Percentiles rank a stretch among this genome's conserved stretches.
Evolutionary conservation across 768 basidiomycete genomes (phyloP).

Genomic region (Pleurotus tuber-regium): DNA sequence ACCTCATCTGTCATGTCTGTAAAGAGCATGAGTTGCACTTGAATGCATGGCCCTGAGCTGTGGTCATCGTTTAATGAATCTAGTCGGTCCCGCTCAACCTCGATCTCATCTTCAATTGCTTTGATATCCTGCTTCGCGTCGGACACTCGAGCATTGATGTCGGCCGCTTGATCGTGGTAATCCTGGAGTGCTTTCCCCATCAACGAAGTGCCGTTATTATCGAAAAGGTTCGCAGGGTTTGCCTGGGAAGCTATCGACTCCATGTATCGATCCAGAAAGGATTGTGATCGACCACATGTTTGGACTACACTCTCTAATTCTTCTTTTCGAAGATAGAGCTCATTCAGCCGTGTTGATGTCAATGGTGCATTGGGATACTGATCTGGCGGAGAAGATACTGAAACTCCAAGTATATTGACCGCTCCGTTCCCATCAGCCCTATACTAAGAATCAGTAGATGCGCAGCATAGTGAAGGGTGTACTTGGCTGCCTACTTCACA

Average conservation of each 20-base stretch:
- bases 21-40: neutral
- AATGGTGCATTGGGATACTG: neutral
- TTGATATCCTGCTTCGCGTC: neutral
- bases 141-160: neutral
- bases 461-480: neutral
- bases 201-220: neutral
- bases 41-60: too few species aligned
- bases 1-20: conserved; percentile 19
- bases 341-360: neutral
- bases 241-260: too few species aligned
- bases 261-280: too few species aligned
- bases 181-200: neutral
- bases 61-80: too few species aligned
- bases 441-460: too few species aligned
- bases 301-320: too few species aligned
- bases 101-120: neutral
- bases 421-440: too few species aligned
- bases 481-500: neutral
- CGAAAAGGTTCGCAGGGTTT: too few species aligned
- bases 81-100: neutral
- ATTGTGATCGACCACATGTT: too few species aligned
- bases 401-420: neutral
- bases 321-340: neutral
- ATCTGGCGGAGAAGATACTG: neutral
- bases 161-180: neutral